Evolutionary conservation across 148 eudicot species (phyloP).

Genomic region (Beta vulgaris): DNA sequence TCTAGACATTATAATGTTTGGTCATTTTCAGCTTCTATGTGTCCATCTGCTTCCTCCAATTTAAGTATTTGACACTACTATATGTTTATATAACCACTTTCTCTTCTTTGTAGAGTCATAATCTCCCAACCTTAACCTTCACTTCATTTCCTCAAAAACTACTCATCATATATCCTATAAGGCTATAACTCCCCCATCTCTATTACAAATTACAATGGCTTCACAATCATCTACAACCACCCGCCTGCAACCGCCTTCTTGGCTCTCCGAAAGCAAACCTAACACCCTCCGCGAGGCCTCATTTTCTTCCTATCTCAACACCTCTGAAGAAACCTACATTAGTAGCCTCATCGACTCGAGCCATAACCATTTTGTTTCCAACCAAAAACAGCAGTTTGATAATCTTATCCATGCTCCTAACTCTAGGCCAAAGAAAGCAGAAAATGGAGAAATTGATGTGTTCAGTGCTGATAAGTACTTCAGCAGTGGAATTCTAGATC

Average conservation of each 20-base stretch:
- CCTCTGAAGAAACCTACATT: slow-evolving; percentile 37
- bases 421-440: slow-evolving; percentile 26
- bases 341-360: slow-evolving; percentile 30
- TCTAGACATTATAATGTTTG: slow-evolving; percentile 12
- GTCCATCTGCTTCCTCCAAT: slow-evolving; percentile 9
- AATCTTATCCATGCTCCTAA: neutral
- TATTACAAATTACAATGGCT: slow-evolving; percentile 24
- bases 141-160: slow-evolving; percentile 17
- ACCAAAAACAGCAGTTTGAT: neutral
- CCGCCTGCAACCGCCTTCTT: slow-evolving; percentile 23
- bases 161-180: neutral
- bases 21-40: slow-evolving; percentile 29
- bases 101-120: slow-evolving; percentile 19
- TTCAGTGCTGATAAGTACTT: slow-evolving; percentile 77
- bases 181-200: neutral
- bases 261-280: slow-evolving; percentile 24
- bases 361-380: slow-evolving; percentile 9
- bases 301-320: slow-evolving; percentile 52
- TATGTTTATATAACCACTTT: slow-evolving; percentile 6
- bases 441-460: slow-evolving; percentile 57
- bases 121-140: slow-evolving; percentile 7
- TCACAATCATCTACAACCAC: slow-evolving; percentile 32
- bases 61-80: slow-evolving; percentile 1
- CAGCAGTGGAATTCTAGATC: slow-evolving; percentile 33
- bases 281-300: slow-evolving; percentile 41